Evolutionary conservation across 257 asterid genomes (phyloP).

Genomic region (Capsicum rhomboideum): DNA sequence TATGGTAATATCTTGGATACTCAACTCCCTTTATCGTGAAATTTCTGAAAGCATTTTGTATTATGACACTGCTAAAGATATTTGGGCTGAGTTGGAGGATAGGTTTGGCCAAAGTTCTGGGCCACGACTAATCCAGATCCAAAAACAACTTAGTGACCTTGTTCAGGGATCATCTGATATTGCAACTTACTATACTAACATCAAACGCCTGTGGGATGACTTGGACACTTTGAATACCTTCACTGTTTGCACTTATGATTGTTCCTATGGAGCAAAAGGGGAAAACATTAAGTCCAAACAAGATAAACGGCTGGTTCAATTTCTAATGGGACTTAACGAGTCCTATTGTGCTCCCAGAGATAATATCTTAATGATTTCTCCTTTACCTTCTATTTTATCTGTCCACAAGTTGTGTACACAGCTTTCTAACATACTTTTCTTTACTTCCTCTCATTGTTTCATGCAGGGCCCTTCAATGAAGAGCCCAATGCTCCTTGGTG

Average conservation of each 20-base stretch:
- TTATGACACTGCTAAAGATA: too few relatives aligned
- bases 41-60: not conserved
- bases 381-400: not conserved
- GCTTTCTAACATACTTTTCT: not conserved
- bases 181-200: too few relatives aligned
- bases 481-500: too few relatives aligned
- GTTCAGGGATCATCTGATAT: not conserved
- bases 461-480: too few relatives aligned
- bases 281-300: not conserved
- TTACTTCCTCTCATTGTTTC: too few relatives aligned
- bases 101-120: not conserved
- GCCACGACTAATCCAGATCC: not conserved
- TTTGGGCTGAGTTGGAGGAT: too few relatives aligned
- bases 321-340: not conserved
- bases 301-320: not conserved
- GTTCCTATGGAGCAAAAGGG: not conserved
- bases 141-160: not conserved
- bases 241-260: not conserved
- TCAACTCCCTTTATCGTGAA: too few relatives aligned
- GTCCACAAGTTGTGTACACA: not conserved
- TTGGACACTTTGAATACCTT: not conserved
- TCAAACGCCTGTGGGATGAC: too few relatives aligned
- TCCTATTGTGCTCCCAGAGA: not conserved
- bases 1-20: not conserved
- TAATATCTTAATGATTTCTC: not conserved